These are phyloP conservation scores for Kluyveromyces siamensis DNA, from an alignment of 805 yeast species.

Conservation along the genomic window DNA sequence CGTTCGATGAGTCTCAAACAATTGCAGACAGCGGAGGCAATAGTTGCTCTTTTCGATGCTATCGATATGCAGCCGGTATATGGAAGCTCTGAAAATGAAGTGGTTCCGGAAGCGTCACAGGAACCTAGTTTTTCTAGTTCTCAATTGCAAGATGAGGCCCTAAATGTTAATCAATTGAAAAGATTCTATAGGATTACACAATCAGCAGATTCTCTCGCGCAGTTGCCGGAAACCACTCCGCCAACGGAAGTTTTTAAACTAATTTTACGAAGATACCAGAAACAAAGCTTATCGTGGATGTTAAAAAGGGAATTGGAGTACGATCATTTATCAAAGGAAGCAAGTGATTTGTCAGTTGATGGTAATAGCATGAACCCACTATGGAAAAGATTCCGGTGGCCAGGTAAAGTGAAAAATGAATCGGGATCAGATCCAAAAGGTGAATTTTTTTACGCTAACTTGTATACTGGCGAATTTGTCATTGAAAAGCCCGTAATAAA, in stretches of 20 bases:
- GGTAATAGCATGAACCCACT: slow-evolving; percentile 67
- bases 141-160: slow-evolving; percentile 30
- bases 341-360: slow-evolving; percentile 24
- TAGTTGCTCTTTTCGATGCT: slow-evolving; percentile 46
- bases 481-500: slow-evolving; percentile 55
- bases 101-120: slow-evolving; percentile 18
- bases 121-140: slow-evolving; percentile 9
- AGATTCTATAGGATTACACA: slow-evolving; percentile 68
- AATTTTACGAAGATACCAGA: slow-evolving; percentile 66
- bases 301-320: slow-evolving; percentile 64
- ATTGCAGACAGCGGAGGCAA: slow-evolving; percentile 43
- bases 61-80: slow-evolving; percentile 26
- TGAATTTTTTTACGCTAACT: slow-evolving; percentile 58
- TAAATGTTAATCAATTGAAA: slow-evolving; percentile 65
- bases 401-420: slow-evolving; percentile 25
- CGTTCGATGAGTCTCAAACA: slow-evolving; percentile 37
- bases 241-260: slow-evolving; percentile 42
- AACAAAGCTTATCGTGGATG: slow-evolving; percentile 85
- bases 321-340: slow-evolving; percentile 12
- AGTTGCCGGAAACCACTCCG: slow-evolving; percentile 56
- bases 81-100: slow-evolving; percentile 15
- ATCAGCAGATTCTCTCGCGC: slow-evolving; percentile 43
- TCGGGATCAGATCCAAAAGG: slow-evolving; percentile 5
- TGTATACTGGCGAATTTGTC: slow-evolving; percentile 74
- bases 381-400: slow-evolving; percentile 79